These are phyloP conservation scores for Aspergillus olivimuriae DNA, from an alignment of 495 filamentous ascomycete species.

Conservation along the genomic window DNA sequence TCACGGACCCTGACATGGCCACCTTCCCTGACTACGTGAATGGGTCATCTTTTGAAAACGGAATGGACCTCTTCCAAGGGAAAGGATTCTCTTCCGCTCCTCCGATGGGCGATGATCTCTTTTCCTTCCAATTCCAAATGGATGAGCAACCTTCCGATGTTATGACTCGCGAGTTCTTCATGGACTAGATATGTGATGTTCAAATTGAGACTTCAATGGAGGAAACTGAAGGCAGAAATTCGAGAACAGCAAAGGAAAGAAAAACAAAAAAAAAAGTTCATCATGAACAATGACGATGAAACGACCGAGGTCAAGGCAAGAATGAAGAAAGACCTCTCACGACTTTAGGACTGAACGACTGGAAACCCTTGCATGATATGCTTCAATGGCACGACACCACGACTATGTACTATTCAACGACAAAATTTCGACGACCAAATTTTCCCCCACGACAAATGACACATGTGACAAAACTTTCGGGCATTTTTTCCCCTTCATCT, in stretches of 20 bases:
- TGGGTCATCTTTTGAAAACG: slow-evolving; percentile 22
- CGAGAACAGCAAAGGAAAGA: slow-evolving; percentile 3
- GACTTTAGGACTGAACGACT: slow-evolving; percentile 16
- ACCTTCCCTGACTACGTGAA: slow-evolving; percentile 31
- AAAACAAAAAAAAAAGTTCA: slow-evolving; percentile 1
- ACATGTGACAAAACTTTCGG: slow-evolving; percentile 10
- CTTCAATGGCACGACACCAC: slow-evolving; percentile 11
- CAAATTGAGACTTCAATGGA: slow-evolving; percentile 4
- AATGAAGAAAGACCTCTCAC: slow-evolving; percentile 12
- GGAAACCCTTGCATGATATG: slow-evolving; percentile 12
- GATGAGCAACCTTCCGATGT: slow-evolving; percentile 24
- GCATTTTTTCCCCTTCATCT: slow-evolving; percentile 8
- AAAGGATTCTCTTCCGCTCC: slow-evolving; percentile 28
- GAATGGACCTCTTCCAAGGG: slow-evolving; percentile 30
- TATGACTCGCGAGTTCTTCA: slow-evolving; percentile 19
- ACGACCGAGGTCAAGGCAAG: slow-evolving; percentile 13
- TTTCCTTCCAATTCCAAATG: slow-evolving; percentile 28
- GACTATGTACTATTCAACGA: not conserved
- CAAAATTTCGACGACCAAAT: slow-evolving; percentile 7
- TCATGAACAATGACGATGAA: slow-evolving; percentile 11
- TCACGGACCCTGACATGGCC: slow-evolving; percentile 24
- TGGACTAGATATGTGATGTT: slow-evolving; percentile 16
- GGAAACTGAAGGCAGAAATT: slow-evolving; percentile 1
- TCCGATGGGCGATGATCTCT: slow-evolving; percentile 31
- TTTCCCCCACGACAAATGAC: slow-evolving; percentile 3